Conservation (phyloP, 345 rosid genomes). For the Rhizophora apiculata region DNA sequence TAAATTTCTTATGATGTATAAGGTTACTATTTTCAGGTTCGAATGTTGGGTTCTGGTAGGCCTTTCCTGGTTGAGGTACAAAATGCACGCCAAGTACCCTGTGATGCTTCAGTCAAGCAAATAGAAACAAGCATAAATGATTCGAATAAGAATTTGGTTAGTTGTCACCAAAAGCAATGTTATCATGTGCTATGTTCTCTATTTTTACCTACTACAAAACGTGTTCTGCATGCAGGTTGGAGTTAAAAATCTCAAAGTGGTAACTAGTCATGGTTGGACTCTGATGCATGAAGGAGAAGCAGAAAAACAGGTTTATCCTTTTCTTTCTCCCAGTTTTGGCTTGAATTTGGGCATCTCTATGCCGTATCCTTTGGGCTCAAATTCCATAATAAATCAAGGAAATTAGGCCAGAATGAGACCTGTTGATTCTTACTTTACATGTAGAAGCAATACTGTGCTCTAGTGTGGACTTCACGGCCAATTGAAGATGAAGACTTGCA, state of each 20-base stretch:
- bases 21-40: slow-evolving; percentile 55
- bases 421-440: slow-evolving; percentile 3
- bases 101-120: slow-evolving; percentile 51
- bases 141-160: slow-evolving; percentile 59
- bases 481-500: slow-evolving; percentile 62
- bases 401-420: neutral
- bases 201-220: slow-evolving; percentile 1
- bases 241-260: slow-evolving; percentile 60
- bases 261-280: slow-evolving; percentile 72
- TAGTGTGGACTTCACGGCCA: slow-evolving; percentile 90
- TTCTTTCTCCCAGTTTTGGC: neutral
- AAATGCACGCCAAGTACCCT: slow-evolving; percentile 72
- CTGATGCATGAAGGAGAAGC: slow-evolving; percentile 98
- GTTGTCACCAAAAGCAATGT: slow-evolving; percentile 16
- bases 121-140: slow-evolving; percentile 65
- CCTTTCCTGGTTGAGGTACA: slow-evolving; percentile 93
- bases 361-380: neutral
- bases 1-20: slow-evolving; percentile 20
- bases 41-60: slow-evolving; percentile 98
- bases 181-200: neutral
- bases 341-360: neutral
- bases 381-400: neutral
- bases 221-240: slow-evolving; percentile 51
- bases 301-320: slow-evolving; percentile 70
- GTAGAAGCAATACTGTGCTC: slow-evolving; percentile 94